phyloP scores from a whole-genome alignment of 768 basidiomycete species.

The Clavaria fumosa region DNA sequence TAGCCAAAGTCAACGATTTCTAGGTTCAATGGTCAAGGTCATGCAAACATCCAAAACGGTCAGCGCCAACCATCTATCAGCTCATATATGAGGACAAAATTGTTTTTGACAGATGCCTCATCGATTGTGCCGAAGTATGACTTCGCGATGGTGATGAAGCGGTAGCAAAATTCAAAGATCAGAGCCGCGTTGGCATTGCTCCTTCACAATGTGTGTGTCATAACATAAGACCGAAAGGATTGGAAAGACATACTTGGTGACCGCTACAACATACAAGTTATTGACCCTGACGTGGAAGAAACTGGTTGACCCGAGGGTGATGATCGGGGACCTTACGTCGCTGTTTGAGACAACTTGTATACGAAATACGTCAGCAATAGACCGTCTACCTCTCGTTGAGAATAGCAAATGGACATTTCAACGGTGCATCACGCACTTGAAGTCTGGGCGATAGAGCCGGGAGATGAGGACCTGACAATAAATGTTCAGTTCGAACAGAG shows the following conservation, averaged over 20 bases:
- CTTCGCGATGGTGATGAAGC: slow-evolving; percentile 87
- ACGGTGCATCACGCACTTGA: slow-evolving; percentile 52
- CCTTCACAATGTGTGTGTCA: slow-evolving; percentile 24
- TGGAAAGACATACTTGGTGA: slow-evolving; percentile 62
- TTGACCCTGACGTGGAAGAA: slow-evolving; percentile 97
- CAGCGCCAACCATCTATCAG: slow-evolving; percentile 76
- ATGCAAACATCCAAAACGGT: background rate
- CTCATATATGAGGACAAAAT: slow-evolving; percentile 97
- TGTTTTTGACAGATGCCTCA: slow-evolving; percentile 97
- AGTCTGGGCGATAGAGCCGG: slow-evolving; percentile 86
- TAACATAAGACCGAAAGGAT: slow-evolving; percentile 2
- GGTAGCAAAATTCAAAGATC: slow-evolving; percentile 95
- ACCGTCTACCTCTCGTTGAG: slow-evolving; percentile 42
- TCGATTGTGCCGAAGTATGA: slow-evolving; percentile 98
- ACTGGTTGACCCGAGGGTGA: slow-evolving; percentile 93
- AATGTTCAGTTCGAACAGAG: background rate
- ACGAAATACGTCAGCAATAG: slow-evolving; percentile 94
- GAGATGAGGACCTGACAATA: slow-evolving; percentile 76
- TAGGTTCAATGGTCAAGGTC: slow-evolving; percentile 5
- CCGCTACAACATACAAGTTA: slow-evolving; percentile 89
- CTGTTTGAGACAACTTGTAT: slow-evolving; percentile 98
- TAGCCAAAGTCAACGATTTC: slow-evolving; percentile 99
- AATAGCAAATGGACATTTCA: background rate
- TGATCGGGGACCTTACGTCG: slow-evolving; percentile 92
- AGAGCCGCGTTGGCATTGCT: slow-evolving; percentile 96